Conservation (phyloP, 2,329 filamentous ascomycete species). For the Aspergillus sp. region DNA sequence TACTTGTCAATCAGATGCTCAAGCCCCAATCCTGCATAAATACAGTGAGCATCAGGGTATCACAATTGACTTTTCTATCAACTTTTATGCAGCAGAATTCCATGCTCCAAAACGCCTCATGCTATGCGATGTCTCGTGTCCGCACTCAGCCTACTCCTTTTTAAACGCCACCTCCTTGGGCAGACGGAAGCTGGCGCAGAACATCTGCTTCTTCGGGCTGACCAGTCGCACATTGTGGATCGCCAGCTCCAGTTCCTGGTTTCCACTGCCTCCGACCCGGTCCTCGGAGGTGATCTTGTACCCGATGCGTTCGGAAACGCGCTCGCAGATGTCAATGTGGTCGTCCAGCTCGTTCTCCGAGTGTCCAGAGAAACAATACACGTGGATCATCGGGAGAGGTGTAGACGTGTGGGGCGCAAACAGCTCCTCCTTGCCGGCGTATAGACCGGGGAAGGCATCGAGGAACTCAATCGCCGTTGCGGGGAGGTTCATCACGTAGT, state of each 20-base stretch:
- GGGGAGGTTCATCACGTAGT: slow-evolving; percentile 97
- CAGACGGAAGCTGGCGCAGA: slow-evolving; percentile 86
- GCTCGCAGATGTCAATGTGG: slow-evolving; percentile 58
- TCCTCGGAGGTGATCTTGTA: slow-evolving; percentile 54
- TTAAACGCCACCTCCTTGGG: slow-evolving; percentile 76
- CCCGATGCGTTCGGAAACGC: slow-evolving; percentile 59
- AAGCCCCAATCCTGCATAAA: neutral
- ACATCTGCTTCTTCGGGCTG: slow-evolving; percentile 92
- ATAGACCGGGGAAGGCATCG: slow-evolving; percentile 70
- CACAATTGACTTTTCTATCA: no score
- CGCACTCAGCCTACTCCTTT: slow-evolving; percentile 9
- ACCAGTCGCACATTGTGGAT: slow-evolving; percentile 74
- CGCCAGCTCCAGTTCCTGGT: slow-evolving; percentile 56
- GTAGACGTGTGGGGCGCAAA: slow-evolving; percentile 58
- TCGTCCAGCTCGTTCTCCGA: slow-evolving; percentile 65
- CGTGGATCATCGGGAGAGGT: slow-evolving; percentile 76
- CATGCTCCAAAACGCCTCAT: slow-evolving; percentile 9
- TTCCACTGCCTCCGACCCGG: slow-evolving; percentile 43
- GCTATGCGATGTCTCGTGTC: slow-evolving; percentile 7
- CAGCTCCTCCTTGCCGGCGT: slow-evolving; percentile 63
- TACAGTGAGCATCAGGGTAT: no score
- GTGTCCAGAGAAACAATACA: slow-evolving; percentile 90
- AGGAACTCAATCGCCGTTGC: slow-evolving; percentile 85
- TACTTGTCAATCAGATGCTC: neutral
- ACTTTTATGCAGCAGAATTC: no score